Base-by-base conservation (phyloP, 2,329 filamentous ascomycete species). In the Conoideocrella luteorostrata region DNA sequence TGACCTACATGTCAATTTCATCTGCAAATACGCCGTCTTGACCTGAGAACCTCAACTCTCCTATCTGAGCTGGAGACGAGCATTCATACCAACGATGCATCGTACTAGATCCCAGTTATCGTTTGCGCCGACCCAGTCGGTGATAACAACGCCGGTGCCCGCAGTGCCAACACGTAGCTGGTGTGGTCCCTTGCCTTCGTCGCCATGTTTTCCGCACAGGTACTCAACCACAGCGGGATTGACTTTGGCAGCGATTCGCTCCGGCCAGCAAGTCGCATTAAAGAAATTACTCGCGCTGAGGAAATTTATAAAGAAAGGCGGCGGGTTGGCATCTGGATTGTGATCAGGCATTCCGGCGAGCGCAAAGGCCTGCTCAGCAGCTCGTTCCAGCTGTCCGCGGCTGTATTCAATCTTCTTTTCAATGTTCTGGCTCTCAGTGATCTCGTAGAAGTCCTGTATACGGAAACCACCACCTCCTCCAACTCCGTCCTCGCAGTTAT, bases 391-490 rank as follows among this genome's bases (percentile, higher is more conserved):
- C 54, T 95, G 89, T 20, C 82, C 81, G 47, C 76, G 81, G 42
- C 80, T 80, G 56, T 82, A 82, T 33, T 73, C 66, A 47, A 95
- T 84, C 73, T 97, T 98, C 64, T 82, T 80, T 29, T 83, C 72
- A 47, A 97, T 91, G 54, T 84, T 84, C 47, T 78, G 70, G 18
- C 77, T 80, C 63, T 88, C 80, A 36, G 83, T 68, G 26, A 98
- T 81, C 58, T 94, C 88, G 72, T 94, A 97, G 65, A 91, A 96
- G 68, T 97, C 93, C 68, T 97, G 93, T 33, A 97, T 82, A 51
- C 86, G 82, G 47, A 96, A 80, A 50, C 82, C 72, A 4, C 87
- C 88, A 55, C 81, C 82, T 7, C 78, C 77, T 39, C 78, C 79
- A 26, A 71, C 72, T 44, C 86, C 84, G 57, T 94, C 81, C 24